Evolutionary conservation across 2,329 filamentous ascomycete genomes (phyloP), one percentile per base, ranked within the genome.

Genomic region (Penicillium sclerotigenum): DNA sequence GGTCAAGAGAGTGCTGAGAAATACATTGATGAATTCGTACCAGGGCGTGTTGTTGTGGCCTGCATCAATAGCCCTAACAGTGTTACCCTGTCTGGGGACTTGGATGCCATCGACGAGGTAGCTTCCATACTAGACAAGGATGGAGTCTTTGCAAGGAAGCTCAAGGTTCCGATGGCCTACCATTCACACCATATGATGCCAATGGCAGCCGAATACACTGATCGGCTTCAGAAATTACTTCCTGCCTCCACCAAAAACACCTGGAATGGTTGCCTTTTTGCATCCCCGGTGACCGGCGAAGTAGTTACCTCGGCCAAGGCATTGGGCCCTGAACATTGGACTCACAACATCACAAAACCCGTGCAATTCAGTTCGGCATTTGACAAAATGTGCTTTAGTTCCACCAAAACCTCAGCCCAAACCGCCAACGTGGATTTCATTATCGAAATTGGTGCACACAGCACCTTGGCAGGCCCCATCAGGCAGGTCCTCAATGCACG

Each of bases 61-160:
- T 71, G 81, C 60, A 75, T 79, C 60, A 85, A 85, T 69, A 81
- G 79, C 20, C 80, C 81, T 0, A 71, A 71, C 0, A 83, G 76
- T n/a, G 66, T 81, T 7, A 84, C 82, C 0, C 72, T 83, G 0
- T 82, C 81, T 0, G 81, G 81, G 11, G 77, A 80, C 38, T 71
- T 75, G 37, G 64, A 68, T 1, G 75, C 74, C 4, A 69, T 84
- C 3, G 24, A 22, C 33, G 47, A 24, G 13, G 8, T 40, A 1
- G 18, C 24, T 10, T 4, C 38, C 7, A 22, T 6, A 75, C 53
- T 1, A 42, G 55, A 5, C 26, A 34, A 10, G 33, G 22, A 49
- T 1, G 53, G 31, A 1, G 36, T 79, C 3, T 82, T 83, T 62
- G 77, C 78, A 50, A 75, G 77, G 28, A 77, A 76, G 29, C 73